Evolutionary conservation across 1,139 yeast genomes (phyloP).

Genomic region (Hyphopichia fennica): DNA sequence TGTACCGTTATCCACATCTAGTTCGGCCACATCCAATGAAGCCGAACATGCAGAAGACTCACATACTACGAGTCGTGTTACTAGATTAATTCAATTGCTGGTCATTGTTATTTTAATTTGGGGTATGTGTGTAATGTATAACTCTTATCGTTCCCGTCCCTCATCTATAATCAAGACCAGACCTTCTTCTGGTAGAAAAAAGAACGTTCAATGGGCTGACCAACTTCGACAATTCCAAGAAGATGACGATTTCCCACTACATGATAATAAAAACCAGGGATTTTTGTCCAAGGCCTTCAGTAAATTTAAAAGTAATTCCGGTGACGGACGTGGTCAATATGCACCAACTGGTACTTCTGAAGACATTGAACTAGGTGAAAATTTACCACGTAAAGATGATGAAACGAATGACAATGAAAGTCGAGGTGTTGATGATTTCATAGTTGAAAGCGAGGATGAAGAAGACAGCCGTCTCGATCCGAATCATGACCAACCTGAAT

Average conservation of each 20-base stretch:
- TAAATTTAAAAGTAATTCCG: constrained; percentile 32
- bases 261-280: constrained; percentile 18
- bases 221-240: constrained; percentile 41
- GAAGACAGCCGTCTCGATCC: constrained; percentile 4
- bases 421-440: constrained; percentile 23
- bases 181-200: constrained; percentile 39
- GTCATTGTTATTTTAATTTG: constrained; percentile 44
- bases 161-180: constrained; percentile 43
- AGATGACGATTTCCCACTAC: constrained; percentile 22
- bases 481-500: not conserved
- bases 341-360: constrained; percentile 23
- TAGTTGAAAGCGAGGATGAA: constrained; percentile 52
- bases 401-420: constrained; percentile 10
- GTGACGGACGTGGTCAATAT: constrained; percentile 26
- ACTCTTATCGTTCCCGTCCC: constrained; percentile 41
- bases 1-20: too few species aligned
- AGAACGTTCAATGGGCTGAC: constrained; percentile 62
- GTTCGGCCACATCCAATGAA: not conserved
- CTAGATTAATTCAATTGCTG: constrained; percentile 41
- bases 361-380: constrained; percentile 42
- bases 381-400: constrained; percentile 9
- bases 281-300: constrained; percentile 41
- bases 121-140: constrained; percentile 43
- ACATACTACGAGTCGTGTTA: constrained; percentile 27
- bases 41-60: constrained; percentile 7